These are phyloP conservation scores for Lecanicillium sp. DNA, from an alignment of 2,329 filamentous ascomycete species.

Conservation along the genomic window DNA sequence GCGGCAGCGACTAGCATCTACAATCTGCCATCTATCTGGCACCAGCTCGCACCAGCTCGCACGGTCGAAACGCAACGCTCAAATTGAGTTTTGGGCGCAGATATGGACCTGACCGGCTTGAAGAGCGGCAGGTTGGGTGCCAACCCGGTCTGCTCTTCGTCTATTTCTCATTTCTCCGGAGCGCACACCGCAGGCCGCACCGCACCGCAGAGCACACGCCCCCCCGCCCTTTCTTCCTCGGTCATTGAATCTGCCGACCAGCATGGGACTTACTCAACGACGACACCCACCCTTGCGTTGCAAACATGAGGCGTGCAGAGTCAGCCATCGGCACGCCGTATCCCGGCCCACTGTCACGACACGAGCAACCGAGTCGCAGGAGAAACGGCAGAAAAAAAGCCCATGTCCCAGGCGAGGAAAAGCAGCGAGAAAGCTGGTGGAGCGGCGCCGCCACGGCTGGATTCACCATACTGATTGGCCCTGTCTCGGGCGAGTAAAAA, in stretches of 20 bases:
- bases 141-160: too few species aligned
- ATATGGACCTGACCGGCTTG: too few species aligned
- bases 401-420: neutral
- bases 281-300: neutral
- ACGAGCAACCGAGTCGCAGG: too few species aligned
- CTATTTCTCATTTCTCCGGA: too few species aligned
- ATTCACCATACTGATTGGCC: neutral
- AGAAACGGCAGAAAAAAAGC: neutral
- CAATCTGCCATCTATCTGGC: too few species aligned
- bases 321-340: neutral
- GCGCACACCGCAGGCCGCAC: too few species aligned
- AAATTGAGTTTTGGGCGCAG: too few species aligned
- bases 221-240: neutral
- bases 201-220: too few species aligned
- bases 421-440: neutral
- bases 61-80: too few species aligned
- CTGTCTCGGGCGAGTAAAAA: neutral
- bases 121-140: too few species aligned
- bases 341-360: neutral
- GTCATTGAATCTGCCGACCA: neutral
- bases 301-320: neutral
- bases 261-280: neutral
- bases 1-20: too few species aligned
- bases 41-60: too few species aligned
- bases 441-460: neutral